Conservation (phyloP, 345 rosid species). For the Boechera divaricarpa region DNA sequence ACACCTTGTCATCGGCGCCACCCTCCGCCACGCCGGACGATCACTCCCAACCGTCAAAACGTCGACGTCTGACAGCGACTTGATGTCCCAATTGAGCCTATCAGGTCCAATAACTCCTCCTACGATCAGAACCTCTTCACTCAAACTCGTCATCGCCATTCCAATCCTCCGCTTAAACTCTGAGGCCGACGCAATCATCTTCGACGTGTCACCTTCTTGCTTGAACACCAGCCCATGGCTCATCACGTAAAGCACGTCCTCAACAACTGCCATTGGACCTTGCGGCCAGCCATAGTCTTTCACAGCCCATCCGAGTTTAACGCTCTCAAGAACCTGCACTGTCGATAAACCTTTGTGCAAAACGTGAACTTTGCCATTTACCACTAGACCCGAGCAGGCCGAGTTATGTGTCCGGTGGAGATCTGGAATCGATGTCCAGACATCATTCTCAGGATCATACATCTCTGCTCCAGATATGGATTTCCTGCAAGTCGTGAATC, state of each 20-base stretch:
- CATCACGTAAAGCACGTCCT: conserved; percentile 71
- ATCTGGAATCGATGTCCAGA: conserved; percentile 83
- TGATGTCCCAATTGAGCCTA: conserved; percentile 73
- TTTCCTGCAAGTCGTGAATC: conserved; percentile 86
- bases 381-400: conserved; percentile 80
- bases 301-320: conserved; percentile 71
- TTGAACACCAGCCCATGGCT: conserved; percentile 67
- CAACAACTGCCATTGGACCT: conserved; percentile 88
- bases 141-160: conserved; percentile 72
- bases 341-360: conserved; percentile 88
- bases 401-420: conserved; percentile 89
- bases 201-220: conserved; percentile 61
- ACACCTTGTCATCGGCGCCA: conserved; percentile 78
- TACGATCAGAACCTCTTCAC: conserved; percentile 73
- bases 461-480: conserved; percentile 93
- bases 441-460: conserved; percentile 81
- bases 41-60: conserved; percentile 64
- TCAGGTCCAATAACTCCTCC: conserved; percentile 98
- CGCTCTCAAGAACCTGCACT: conserved; percentile 78
- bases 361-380: conserved; percentile 76
- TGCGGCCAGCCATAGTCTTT: conserved; percentile 83
- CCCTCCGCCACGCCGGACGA: conserved; percentile 79
- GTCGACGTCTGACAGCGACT: conserved; percentile 76
- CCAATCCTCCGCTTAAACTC: conserved; percentile 91
- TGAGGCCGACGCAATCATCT: conserved; percentile 67